Base-by-base conservation (phyloP, 2,329 filamentous ascomycete species). In the Fusarium subtropicale region DNA sequence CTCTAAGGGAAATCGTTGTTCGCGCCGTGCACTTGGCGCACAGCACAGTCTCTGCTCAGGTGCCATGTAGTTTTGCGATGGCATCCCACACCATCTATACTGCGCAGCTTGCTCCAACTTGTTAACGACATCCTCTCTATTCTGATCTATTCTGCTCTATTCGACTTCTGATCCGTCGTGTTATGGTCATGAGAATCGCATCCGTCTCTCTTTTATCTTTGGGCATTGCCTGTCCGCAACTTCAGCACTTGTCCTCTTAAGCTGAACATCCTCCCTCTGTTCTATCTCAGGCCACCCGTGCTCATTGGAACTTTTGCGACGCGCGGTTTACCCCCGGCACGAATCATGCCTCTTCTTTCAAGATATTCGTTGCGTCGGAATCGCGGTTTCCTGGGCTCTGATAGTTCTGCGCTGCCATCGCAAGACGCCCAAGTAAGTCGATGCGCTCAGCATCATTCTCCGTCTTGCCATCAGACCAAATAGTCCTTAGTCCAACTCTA, bases 371-470 rank as follows among this genome's bases (percentile, higher is more conserved):
- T 76, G 61, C 76, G 74, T 61, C 78, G 77, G 48, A 86, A 86
- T 64, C 82, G 84, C 60, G 84, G 84, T 41, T 86, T 85, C 64
- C 76, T 86, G 46, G 84, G 84, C 65, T 78, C 79, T 39, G 82
- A 86, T 72, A 85, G 82, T 75, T 84, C 83, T 64, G 84, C 82
- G n/a, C 75, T 86, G 41, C 73, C 83, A n/a, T 73, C 82, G 6
- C 81, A 83, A 69, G 84, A 86, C 77, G 76, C 78, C 42, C 83
- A 85, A 79, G 84, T 82, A 76, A 71, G 81, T 75, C 59, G 57
- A 39, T 55, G 46, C 54, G 55, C 46, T 51, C 56, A 58, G 41
- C 50, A 26, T 64, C 46, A 46, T 44, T 20, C 38, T 52, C 36
- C 34, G n/a, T 52, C 38, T 42, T 36, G 30, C 50, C 28, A 47